phyloP scores from a whole-genome alignment of 2,329 filamentous ascomycete species.

The Aaosphaeria pasadenensis region DNA sequence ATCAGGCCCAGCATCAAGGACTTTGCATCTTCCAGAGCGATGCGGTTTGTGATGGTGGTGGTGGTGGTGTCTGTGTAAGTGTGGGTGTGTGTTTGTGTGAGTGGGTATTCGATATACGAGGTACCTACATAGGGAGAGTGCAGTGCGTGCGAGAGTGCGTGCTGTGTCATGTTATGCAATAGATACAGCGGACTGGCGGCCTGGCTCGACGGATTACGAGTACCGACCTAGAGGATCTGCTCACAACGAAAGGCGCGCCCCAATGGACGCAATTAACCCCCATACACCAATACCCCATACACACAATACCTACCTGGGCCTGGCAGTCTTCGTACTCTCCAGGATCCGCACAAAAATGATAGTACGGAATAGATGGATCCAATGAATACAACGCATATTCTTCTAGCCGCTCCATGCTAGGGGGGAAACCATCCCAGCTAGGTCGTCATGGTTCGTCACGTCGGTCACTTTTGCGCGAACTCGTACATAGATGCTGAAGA shows the following conservation, averaged over 20 bases:
- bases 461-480: too few species aligned
- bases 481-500: too few species aligned
- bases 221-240: constrained; percentile 26
- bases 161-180: constrained; percentile 33
- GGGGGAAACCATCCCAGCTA: too few species aligned
- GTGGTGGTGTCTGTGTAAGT: neutral
- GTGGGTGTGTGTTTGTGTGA: neutral
- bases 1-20: too few species aligned
- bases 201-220: constrained; percentile 28
- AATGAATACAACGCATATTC: too few species aligned
- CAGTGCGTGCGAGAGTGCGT: constrained; percentile 4
- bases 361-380: too few species aligned
- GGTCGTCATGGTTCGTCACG: too few species aligned
- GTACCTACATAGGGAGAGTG: neutral
- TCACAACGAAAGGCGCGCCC: constrained; percentile 18
- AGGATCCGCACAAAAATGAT: too few species aligned
- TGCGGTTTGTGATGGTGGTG: neutral
- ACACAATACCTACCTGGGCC: too few species aligned
- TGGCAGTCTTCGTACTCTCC: too few species aligned
- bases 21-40: neutral
- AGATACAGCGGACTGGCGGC: constrained; percentile 11
- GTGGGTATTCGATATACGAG: neutral
- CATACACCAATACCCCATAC: neutral
- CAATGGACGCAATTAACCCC: constrained; percentile 5
- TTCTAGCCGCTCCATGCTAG: too few species aligned